Evolutionary conservation across 495 filamentous ascomycete species (phyloP).

Genomic region (Sporormia fimetaria): DNA sequence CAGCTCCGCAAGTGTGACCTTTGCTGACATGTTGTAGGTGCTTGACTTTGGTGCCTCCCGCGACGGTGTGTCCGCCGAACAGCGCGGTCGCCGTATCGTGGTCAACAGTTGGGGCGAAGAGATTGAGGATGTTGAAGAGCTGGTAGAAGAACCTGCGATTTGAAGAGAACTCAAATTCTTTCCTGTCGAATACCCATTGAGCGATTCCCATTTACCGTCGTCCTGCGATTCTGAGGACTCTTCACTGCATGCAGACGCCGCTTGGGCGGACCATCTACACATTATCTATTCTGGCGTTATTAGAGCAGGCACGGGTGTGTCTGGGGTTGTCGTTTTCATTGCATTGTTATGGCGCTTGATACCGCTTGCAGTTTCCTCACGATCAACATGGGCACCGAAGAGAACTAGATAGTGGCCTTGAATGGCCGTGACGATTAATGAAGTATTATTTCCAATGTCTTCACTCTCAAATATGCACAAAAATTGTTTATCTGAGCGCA

Average conservation of each 20-base stretch:
- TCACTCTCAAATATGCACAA: constrained; percentile 1
- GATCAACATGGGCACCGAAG: no score
- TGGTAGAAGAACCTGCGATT: constrained; percentile 16
- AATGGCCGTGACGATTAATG: no score
- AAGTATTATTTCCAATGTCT: no score
- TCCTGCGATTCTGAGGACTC: no score
- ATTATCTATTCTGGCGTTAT: background rate
- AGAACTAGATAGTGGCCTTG: no score
- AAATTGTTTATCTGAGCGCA: constrained; percentile 3
- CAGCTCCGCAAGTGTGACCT: background rate
- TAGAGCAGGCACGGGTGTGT: background rate
- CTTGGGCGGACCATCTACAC: no score
- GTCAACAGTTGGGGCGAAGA: constrained; percentile 47
- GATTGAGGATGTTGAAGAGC: constrained; percentile 28
- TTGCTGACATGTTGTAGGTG: constrained; percentile 18
- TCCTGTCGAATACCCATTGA: no score
- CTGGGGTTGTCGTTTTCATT: constrained; percentile 2
- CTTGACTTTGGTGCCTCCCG: constrained; percentile 69
- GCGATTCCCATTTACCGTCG: no score
- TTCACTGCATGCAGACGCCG: no score
- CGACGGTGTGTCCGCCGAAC: constrained; percentile 39
- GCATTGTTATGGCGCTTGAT: constrained; percentile 17
- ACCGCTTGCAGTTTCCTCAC: constrained; percentile 8
- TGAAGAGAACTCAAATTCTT: constrained; percentile 2
- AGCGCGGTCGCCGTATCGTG: constrained; percentile 69